Percentiles rank a stretch among this genome's conserved stretches.
Conservation (phyloP, 1,284 basidiomycete species). For the Puccinia sorghi region DNA sequence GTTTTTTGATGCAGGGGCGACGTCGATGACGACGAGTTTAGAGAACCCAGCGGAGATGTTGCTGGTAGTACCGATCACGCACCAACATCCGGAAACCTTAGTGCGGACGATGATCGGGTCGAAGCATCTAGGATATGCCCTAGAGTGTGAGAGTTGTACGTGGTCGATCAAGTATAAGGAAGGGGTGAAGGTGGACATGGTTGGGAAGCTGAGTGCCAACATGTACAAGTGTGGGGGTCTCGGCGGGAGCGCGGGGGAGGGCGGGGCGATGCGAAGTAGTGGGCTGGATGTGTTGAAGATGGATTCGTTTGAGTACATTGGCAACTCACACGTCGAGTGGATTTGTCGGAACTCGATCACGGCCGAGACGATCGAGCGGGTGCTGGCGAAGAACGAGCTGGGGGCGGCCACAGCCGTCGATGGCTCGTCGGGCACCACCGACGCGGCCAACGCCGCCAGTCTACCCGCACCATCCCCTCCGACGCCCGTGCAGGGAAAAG, state of each 20-base stretch:
- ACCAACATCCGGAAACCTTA: conserved; percentile 22
- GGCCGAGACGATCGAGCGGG: conserved; percentile 11
- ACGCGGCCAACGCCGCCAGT: not conserved
- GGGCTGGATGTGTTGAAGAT: conserved; percentile 12
- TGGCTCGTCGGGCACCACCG: too few relatives aligned
- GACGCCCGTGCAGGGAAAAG: conserved; percentile 18
- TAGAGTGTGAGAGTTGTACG: conserved; percentile 29
- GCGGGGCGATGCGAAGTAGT: not conserved
- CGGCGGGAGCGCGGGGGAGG: not conserved
- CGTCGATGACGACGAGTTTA: conserved; percentile 23
- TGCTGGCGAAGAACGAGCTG: not conserved
- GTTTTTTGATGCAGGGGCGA: conserved; percentile 43
- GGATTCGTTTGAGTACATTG: conserved; percentile 29
- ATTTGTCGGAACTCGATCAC: conserved; percentile 12
- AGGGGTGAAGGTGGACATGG: conserved; percentile 35
- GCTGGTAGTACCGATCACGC: not conserved
- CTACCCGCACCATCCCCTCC: conserved; percentile 4
- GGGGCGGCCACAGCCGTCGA: too few relatives aligned
- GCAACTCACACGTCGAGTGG: conserved; percentile 18
- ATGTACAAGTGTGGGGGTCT: conserved; percentile 24
- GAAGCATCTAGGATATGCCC: conserved; percentile 32
- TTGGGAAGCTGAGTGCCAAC: conserved; percentile 38
- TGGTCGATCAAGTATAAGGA: conserved; percentile 27
- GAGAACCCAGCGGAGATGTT: conserved; percentile 32
- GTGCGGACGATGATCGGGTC: not conserved